phyloP scores from a whole-genome alignment of 148 eudicot species.

The Fagopyrum tataricum region DNA sequence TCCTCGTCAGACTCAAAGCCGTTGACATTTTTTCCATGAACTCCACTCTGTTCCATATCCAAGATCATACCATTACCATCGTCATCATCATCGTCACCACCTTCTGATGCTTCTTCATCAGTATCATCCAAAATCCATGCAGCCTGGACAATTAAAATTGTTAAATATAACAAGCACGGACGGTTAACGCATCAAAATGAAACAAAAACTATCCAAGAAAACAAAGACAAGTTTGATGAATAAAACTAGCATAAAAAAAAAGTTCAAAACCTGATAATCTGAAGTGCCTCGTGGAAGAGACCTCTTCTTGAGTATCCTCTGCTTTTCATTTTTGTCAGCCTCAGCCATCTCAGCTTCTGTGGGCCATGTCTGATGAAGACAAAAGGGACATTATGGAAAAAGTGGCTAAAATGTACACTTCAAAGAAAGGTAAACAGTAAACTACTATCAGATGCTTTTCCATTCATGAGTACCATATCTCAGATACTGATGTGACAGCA shows the following conservation, averaged over 20 bases:
- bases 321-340: conserved; percentile 61
- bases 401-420: not conserved
- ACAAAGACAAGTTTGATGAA: not conserved
- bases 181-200: not conserved
- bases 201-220: not conserved
- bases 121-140: conserved; percentile 90
- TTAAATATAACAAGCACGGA: not conserved
- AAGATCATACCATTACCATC: conserved; percentile 73
- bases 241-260: conserved; percentile 6
- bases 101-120: conserved; percentile 51
- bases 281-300: conserved; percentile 73
- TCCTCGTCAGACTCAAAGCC: conserved; percentile 65
- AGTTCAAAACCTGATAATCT: conserved; percentile 72
- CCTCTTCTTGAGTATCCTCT: conserved; percentile 53
- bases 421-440: not conserved
- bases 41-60: conserved; percentile 40
- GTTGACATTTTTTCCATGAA: conserved; percentile 22
- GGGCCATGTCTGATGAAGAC: conserved; percentile 78
- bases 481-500: not conserved
- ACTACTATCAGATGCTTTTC: not conserved
- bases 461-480: not conserved
- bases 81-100: conserved; percentile 39
- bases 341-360: conserved; percentile 96
- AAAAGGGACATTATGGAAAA: conserved; percentile 13
- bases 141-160: conserved; percentile 45